phyloP scores from a whole-genome alignment of 164 flowering plant species.

The Piper betle region DNA sequence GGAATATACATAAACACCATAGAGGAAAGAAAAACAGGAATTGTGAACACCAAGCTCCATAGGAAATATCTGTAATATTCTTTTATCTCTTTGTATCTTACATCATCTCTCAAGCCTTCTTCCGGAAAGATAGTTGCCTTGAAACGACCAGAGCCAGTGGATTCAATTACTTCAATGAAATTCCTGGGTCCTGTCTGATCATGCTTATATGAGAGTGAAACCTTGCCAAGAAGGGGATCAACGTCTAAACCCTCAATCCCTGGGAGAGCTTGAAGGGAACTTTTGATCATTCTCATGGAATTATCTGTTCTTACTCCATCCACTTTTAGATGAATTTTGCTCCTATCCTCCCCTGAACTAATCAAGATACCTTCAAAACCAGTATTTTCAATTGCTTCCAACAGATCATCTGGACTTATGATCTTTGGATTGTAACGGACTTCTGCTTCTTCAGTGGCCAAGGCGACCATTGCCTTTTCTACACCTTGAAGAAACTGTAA shows the following conservation, averaged over 20 bases:
- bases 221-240: conserved; percentile 25
- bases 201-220: conserved; percentile 55
- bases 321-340: conserved; percentile 46
- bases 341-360: conserved; percentile 48
- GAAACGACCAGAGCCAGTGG: conserved; percentile 38
- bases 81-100: conserved; percentile 43
- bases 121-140: conserved; percentile 50
- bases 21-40: conserved; percentile 65
- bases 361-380: conserved; percentile 69
- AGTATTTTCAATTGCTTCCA: conserved; percentile 44
- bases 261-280: conserved; percentile 54
- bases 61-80: conserved; percentile 41
- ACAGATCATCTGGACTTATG: conserved; percentile 22
- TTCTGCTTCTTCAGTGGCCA: conserved; percentile 78
- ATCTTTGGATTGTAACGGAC: conserved; percentile 46
- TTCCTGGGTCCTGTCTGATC: conserved; percentile 66
- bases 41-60: conserved; percentile 75
- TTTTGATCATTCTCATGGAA: conserved; percentile 31
- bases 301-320: conserved; percentile 36
- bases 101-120: conserved; percentile 33
- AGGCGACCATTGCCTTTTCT: conserved; percentile 51
- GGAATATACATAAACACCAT: conserved; percentile 88
- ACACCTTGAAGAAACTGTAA: conserved; percentile 48
- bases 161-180: conserved; percentile 51
- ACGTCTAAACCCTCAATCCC: conserved; percentile 45